phyloP scores from a whole-genome alignment of 1,284 basidiomycete genomes.

The Boletus hoseneyae region DNA sequence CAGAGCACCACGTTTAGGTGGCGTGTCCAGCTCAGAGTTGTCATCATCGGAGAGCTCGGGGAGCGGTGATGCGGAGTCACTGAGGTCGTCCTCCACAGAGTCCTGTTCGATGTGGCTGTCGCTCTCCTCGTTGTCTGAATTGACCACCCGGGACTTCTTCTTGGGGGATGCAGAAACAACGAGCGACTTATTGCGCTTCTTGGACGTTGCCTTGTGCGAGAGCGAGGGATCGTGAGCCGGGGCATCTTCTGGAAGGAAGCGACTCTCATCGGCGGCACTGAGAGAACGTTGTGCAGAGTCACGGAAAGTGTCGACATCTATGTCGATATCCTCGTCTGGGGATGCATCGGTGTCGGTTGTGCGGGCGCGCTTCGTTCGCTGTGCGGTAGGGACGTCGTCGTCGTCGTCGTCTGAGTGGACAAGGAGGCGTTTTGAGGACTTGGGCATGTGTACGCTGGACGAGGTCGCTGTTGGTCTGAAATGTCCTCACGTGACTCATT shows the following conservation, averaged over 20 bases:
- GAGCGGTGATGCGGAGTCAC: constrained; percentile 14
- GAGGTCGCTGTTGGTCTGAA: constrained; percentile 8
- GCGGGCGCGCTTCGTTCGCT: constrained; percentile 28
- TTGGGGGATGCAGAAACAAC: constrained; percentile 5
- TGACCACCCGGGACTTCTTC: constrained; percentile 18
- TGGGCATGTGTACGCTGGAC: constrained; percentile 13
- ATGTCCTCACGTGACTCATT: no score
- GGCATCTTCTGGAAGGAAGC: constrained; percentile 21
- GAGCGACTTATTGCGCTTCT: constrained; percentile 11
- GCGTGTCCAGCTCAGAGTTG: constrained; percentile 33
- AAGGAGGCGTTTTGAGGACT: constrained; percentile 26
- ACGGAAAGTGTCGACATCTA: constrained; percentile 22
- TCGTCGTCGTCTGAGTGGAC: constrained; percentile 26
- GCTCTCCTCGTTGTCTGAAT: constrained; percentile 30
- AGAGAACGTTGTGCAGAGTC: constrained; percentile 8
- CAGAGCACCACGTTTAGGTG: constrained; percentile 26
- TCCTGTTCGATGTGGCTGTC: constrained; percentile 25
- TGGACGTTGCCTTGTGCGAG: constrained; percentile 6
- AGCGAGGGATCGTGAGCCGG: neutral
- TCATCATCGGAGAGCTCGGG: constrained; percentile 36
- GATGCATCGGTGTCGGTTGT: constrained; percentile 20
- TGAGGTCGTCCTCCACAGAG: constrained; percentile 19
- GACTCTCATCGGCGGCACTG: constrained; percentile 15
- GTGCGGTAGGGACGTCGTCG: neutral
- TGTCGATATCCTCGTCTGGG: constrained; percentile 12